These are phyloP conservation scores for Penicillium maclennaniae DNA, from an alignment of 495 filamentous ascomycete genomes.

Conservation along the genomic window DNA sequence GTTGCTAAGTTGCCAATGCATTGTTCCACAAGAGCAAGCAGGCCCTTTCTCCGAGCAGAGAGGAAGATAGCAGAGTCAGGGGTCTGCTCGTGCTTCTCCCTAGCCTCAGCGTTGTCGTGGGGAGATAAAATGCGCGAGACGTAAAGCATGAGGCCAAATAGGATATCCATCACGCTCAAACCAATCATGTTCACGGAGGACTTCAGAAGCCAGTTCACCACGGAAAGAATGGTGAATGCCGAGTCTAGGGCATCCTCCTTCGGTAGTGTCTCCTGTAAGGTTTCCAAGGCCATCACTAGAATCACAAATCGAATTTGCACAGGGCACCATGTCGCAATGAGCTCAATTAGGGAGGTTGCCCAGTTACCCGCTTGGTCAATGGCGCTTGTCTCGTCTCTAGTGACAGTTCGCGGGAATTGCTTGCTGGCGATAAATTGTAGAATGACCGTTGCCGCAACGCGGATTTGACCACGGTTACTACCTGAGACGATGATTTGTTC, in stretches of 20 bases:
- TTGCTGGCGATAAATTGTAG: slow-evolving; percentile 66
- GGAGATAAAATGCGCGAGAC: slow-evolving; percentile 68
- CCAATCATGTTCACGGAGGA: slow-evolving; percentile 91
- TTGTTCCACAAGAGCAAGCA: slow-evolving; percentile 64
- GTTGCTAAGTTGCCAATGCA: slow-evolving; percentile 85
- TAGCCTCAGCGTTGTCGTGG: slow-evolving; percentile 40
- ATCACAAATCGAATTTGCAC: slow-evolving; percentile 91
- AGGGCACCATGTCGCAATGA: slow-evolving; percentile 77
- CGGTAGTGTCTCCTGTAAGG: slow-evolving; percentile 58
- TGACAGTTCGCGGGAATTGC: slow-evolving; percentile 31
- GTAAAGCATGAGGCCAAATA: slow-evolving; percentile 76
- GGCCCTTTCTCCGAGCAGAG: slow-evolving; percentile 44
- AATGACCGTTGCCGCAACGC: slow-evolving; percentile 63
- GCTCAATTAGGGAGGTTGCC: slow-evolving; percentile 73
- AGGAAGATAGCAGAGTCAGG: slow-evolving; percentile 22
- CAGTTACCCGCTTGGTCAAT: slow-evolving; percentile 53
- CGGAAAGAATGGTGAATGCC: slow-evolving; percentile 66
- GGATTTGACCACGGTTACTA: slow-evolving; percentile 72
- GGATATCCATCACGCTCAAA: slow-evolving; percentile 86
- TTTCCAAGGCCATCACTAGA: slow-evolving; percentile 73
- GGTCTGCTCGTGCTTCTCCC: slow-evolving; percentile 19
- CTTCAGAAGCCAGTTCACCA: slow-evolving; percentile 75
- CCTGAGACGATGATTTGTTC: slow-evolving; percentile 70
- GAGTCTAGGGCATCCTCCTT: slow-evolving; percentile 62
- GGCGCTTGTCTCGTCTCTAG: slow-evolving; percentile 23